Evolutionary conservation across 2,329 filamentous ascomycete species (phyloP).

Genomic region (Reticulascus tulasneorum): DNA sequence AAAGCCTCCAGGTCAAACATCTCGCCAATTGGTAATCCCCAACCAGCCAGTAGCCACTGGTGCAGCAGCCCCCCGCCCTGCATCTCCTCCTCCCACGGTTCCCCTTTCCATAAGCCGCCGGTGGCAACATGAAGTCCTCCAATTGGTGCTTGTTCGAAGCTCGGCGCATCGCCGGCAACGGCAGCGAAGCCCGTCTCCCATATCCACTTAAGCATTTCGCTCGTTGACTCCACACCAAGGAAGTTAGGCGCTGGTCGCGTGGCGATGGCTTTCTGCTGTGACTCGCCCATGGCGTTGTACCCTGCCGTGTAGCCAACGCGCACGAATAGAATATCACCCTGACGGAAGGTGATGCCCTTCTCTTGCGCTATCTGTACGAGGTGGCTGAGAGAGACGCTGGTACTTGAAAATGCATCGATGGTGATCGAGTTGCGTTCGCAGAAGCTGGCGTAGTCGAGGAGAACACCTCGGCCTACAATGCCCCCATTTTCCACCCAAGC

Average conservation of each 20-base stretch:
- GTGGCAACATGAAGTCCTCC: conserved; percentile 18
- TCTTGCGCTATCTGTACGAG: conserved; percentile 26
- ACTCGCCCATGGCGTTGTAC: conserved; percentile 20
- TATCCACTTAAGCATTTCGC: conserved; percentile 35
- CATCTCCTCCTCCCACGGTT: conserved; percentile 16
- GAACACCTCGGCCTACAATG: conserved; percentile 45
- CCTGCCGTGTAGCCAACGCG: conserved; percentile 29
- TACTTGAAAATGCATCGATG: conserved; percentile 47
- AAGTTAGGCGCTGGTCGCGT: conserved; percentile 22
- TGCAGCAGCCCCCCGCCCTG: conserved; percentile 20
- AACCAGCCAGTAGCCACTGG: conserved; percentile 42
- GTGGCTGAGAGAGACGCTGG: conserved; percentile 39
- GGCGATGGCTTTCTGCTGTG: conserved; percentile 21
- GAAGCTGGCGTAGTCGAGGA: conserved; percentile 50
- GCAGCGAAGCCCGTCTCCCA: conserved; percentile 43
- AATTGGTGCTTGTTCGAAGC: conserved; percentile 39
- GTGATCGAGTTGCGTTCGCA: conserved; percentile 45
- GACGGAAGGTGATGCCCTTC: conserved; percentile 38
- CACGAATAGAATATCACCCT: conserved; percentile 51
- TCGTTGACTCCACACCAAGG: conserved; percentile 33
- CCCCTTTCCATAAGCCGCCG: conserved; percentile 4
- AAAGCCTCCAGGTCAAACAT: conserved; percentile 41
- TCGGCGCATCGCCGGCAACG: conserved; percentile 37
- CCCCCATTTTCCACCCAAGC: conserved; percentile 26
- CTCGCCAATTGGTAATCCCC: conserved; percentile 49